phyloP scores from a whole-genome alignment of 371 early-diverging fungal species.

The Nematocida displodere region DNA sequence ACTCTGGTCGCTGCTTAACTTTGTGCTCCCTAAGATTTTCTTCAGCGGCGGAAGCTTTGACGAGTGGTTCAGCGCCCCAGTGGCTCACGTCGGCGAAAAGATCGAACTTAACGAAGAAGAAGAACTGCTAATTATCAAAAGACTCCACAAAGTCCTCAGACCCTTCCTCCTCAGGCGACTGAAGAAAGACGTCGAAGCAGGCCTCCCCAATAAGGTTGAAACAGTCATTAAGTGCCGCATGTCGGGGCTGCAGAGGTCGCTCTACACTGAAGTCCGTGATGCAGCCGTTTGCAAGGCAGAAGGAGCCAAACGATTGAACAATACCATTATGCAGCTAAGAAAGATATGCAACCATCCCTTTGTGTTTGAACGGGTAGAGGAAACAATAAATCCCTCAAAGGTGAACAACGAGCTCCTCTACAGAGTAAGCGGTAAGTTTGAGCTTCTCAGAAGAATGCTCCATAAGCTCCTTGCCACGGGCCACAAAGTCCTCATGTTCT shows the following conservation, averaged over 20 bases:
- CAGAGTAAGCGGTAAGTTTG: conserved; percentile 73
- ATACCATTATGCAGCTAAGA: conserved; percentile 81
- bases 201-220: conserved; percentile 82
- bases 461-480: conserved; percentile 75
- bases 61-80: conserved; percentile 68
- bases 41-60: conserved; percentile 81
- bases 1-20: conserved; percentile 90
- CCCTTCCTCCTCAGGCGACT: conserved; percentile 83
- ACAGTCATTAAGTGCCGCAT: conserved; percentile 83
- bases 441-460: conserved; percentile 74
- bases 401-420: conserved; percentile 62
- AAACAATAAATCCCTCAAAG: background rate
- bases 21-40: conserved; percentile 81
- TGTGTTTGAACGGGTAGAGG: conserved; percentile 47
- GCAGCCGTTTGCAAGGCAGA: conserved; percentile 72
- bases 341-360: conserved; percentile 95
- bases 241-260: conserved; percentile 70
- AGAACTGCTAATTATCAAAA: conserved; percentile 79
- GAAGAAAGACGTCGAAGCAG: conserved; percentile 81
- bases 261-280: conserved; percentile 72
- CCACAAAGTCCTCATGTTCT: conserved; percentile 82
- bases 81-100: conserved; percentile 34
- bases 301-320: conserved; percentile 75
- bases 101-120: conserved; percentile 71
- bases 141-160: conserved; percentile 78